Evolutionary conservation across 495 filamentous ascomycete genomes (phyloP).

Genomic region (Pyrenula aspistea): DNA sequence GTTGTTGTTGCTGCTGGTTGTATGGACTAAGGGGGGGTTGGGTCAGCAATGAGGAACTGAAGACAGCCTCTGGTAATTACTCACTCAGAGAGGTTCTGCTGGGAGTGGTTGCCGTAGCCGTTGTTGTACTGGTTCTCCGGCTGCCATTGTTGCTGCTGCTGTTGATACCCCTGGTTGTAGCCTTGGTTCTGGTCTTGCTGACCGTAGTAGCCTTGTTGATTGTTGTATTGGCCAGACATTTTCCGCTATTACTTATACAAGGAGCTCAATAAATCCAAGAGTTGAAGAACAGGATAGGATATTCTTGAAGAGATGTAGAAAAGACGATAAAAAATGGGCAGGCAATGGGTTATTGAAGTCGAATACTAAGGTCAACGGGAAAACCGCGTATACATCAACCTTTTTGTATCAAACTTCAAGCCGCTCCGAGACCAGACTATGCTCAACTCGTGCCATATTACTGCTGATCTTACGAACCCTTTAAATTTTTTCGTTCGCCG

Average conservation of each 20-base stretch:
- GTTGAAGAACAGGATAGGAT: background rate
- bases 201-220: conserved; percentile 15
- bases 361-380: background rate
- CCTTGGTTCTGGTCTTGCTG: conserved; percentile 15
- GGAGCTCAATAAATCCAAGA: background rate
- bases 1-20: conserved; percentile 7
- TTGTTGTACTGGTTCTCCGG: background rate
- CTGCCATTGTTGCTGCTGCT: conserved; percentile 11
- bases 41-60: background rate
- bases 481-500: too few relatives aligned
- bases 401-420: background rate
- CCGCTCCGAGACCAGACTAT: background rate
- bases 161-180: conserved; percentile 4
- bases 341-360: background rate
- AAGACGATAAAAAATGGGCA: background rate
- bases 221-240: background rate
- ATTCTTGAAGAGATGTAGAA: background rate
- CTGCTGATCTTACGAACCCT: background rate
- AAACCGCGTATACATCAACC: background rate
- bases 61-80: too few relatives aligned
- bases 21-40: conserved; percentile 2
- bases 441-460: background rate
- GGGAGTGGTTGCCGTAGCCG: background rate
- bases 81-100: background rate
- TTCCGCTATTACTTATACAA: too few relatives aligned